These are phyloP conservation scores for Hawksworthiomyces lignivorus DNA, from an alignment of 2,329 filamentous ascomycete species.

Conservation along the genomic window DNA sequence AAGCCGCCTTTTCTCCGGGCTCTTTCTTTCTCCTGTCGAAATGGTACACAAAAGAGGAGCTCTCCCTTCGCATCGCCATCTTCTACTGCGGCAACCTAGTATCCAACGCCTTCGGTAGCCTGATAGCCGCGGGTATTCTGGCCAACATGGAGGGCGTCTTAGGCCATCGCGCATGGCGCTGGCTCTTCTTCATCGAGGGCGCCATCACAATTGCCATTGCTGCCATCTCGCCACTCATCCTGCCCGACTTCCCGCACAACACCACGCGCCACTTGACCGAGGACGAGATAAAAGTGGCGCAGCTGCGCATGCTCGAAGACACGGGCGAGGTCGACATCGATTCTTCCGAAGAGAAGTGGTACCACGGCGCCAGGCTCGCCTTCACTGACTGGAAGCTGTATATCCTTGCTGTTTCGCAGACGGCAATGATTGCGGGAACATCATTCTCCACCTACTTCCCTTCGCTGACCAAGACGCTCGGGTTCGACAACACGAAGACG, in stretches of 20 bases:
- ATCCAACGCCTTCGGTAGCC: constrained; percentile 24
- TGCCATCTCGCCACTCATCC: constrained; percentile 51
- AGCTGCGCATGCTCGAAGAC: constrained; percentile 47
- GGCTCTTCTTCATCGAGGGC: constrained; percentile 46
- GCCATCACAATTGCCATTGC: constrained; percentile 48
- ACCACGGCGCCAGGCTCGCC: constrained; percentile 45
- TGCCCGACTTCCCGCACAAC: constrained; percentile 56
- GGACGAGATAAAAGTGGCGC: constrained; percentile 46
- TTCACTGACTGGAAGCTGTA: constrained; percentile 49
- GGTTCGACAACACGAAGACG: constrained; percentile 28
- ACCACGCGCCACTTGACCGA: constrained; percentile 45
- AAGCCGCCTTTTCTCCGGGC: constrained; percentile 5
- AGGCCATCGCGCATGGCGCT: constrained; percentile 36
- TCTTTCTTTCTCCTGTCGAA: constrained; percentile 12
- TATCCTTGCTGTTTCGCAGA: neutral
- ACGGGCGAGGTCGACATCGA: constrained; percentile 48
- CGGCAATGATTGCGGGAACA: constrained; percentile 27
- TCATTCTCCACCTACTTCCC: constrained; percentile 21
- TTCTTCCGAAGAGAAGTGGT: constrained; percentile 33
- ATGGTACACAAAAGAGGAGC: constrained; percentile 5
- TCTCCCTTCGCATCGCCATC: constrained; percentile 13
- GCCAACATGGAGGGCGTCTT: constrained; percentile 49
- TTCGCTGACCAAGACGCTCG: constrained; percentile 24
- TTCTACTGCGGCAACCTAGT: constrained; percentile 10
- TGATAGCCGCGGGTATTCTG: constrained; percentile 41